phyloP scores from a whole-genome alignment of 208 protist genomes.

The Trypanosoma mega region DNA sequence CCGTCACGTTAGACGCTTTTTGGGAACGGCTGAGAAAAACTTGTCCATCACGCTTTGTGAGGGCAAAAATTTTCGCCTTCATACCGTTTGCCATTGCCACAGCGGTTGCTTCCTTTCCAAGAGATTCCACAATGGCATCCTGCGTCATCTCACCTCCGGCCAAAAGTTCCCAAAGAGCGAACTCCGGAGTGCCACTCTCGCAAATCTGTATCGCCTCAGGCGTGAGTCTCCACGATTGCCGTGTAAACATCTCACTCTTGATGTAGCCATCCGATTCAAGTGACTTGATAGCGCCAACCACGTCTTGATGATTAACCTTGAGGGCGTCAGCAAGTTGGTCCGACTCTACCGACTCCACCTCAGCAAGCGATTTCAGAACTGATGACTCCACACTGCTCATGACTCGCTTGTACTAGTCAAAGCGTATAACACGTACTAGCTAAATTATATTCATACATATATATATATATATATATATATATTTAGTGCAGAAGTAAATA shows the following conservation, averaged over 20 bases:
- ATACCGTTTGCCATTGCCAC: slow-evolving; percentile 93
- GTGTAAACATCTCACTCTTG: slow-evolving; percentile 46
- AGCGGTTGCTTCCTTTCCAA: slow-evolving; percentile 60
- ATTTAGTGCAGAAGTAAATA: neutral
- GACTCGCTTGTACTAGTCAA: no score
- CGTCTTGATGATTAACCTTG: slow-evolving; percentile 75
- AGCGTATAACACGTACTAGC: no score
- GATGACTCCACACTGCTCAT: slow-evolving; percentile 23
- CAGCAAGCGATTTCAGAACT: slow-evolving; percentile 35
- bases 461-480: slow-evolving; percentile 6
- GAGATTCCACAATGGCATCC: slow-evolving; percentile 42
- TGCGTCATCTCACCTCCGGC: slow-evolving; percentile 35
- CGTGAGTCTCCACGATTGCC: slow-evolving; percentile 70
- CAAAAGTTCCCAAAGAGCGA: slow-evolving; percentile 60
- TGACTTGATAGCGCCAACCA: slow-evolving; percentile 92
- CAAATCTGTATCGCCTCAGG: slow-evolving; percentile 80
- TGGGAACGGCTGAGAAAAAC: slow-evolving; percentile 46
- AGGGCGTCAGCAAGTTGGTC: slow-evolving; percentile 54
- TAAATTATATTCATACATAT: neutral
- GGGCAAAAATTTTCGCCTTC: slow-evolving; percentile 90
- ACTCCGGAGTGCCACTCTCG: slow-evolving; percentile 90
- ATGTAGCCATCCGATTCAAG: slow-evolving; percentile 85
- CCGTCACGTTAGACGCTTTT: slow-evolving; percentile 28
- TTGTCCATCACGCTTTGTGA: slow-evolving; percentile 77
- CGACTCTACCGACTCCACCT: slow-evolving; percentile 41